Base-by-base conservation (phyloP, 2,329 filamentous ascomycete species). In the Cephalotrichum gorgonifer region DNA sequence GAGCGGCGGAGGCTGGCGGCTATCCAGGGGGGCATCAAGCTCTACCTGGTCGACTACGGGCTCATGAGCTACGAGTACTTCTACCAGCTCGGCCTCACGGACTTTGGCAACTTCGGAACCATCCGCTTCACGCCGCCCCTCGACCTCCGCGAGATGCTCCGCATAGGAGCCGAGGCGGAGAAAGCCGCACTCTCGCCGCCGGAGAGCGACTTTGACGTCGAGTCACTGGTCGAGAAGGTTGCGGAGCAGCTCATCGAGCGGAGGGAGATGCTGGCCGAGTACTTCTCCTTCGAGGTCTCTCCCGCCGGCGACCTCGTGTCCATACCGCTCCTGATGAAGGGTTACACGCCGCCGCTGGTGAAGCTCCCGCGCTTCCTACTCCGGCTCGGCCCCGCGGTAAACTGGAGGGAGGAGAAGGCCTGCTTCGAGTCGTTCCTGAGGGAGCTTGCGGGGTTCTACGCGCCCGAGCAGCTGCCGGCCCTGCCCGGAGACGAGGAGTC, bases 11-110 rank as follows among this genome's bases (percentile, higher is more conserved):
- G 93, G 11, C 79, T 98, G 12, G 90, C 83, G n/a, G 89, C 93
- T 15, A 86, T 98, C 33, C 93, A 98, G 66, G 83, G 87, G 31
- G 93, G 91, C 14, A 85, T 97, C 8, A 95, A 90, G 62, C 76
- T 98, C 7, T 96, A 86, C 63, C 78, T 98, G 22, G 75, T 98
- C 47, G 93, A 98, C 65, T 98, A 98, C 60, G 93, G 89, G 11
- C 82, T 91, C 62, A 71, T 86, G 1, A 86, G 81, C 62, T 86
- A 82, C 53, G 91, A 97, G 58, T 94, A 91, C 63, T 94, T 97
- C 64, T 98, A 98, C 68, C 93, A 98, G 66, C 70, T 97, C 20
- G 91, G 89, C 0, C 76, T 98, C 31, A 95, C 89, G 0, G 89
- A 98, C 60, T 98, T 98, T 66, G 88, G 86, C 2, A 98, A 98